Evolutionary conservation across 78 protist genomes (phyloP).

Genomic region (Dictyostelium firmibasis): DNA sequence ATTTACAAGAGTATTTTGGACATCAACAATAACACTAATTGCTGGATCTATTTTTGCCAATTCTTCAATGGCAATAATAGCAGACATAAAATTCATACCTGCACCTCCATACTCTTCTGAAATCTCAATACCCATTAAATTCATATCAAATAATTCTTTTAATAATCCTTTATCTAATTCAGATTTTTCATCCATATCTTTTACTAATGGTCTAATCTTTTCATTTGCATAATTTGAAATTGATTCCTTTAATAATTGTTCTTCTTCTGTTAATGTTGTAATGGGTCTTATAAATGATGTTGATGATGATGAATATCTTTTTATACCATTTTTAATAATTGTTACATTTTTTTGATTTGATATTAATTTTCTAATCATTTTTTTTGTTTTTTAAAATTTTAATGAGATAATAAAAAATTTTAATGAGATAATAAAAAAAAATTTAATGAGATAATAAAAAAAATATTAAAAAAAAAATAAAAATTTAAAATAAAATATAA

Average conservation of each 20-base stretch:
- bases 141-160: conserved; percentile 58
- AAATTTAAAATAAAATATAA: background rate
- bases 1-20: conserved; percentile 82
- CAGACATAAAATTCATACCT: conserved; percentile 84
- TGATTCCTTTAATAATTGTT: conserved; percentile 15
- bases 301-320: background rate
- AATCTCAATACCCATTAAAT: conserved; percentile 93
- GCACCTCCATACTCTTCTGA: conserved; percentile 91
- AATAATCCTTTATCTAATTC: conserved; percentile 29
- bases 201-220: conserved; percentile 50
- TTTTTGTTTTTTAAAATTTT: too few relatives aligned
- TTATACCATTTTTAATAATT: background rate
- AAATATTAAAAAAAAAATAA: background rate
- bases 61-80: conserved; percentile 95
- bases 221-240: conserved; percentile 50
- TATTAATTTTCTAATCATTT: background rate
- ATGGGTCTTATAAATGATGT: conserved; percentile 10
- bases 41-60: conserved; percentile 88
- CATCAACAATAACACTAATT: conserved; percentile 85
- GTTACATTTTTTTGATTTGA: background rate
- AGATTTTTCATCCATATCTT: conserved; percentile 64
- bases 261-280: conserved; percentile 53
- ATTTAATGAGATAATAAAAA: background rate
- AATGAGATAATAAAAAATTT: background rate
- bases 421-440: too few relatives aligned